Evolutionary conservation across 768 basidiomycete species (phyloP), one percentile per base, ranked within the genome.

Genomic region (Termitomyces sp.): DNA sequence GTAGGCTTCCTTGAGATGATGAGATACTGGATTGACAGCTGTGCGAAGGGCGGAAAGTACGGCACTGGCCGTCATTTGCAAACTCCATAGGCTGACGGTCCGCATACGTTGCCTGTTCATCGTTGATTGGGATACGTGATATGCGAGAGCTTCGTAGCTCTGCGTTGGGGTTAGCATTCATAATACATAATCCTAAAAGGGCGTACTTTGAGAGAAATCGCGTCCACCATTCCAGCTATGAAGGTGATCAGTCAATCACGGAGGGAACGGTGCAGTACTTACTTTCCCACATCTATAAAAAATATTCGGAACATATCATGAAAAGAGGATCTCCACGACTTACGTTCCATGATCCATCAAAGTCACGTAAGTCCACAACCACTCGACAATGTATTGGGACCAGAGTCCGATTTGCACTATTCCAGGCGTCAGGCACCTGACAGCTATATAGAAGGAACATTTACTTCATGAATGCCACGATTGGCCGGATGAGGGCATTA

Each of bases 401-500:
- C 64, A 99, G 73, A 1, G 97, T 99, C 59, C 89, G 85, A 68
- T 98, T 96, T 4, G 90, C 88, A 70, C 96, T 98, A 62, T 3
- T 55, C 30, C 43, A 69, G 16, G 43, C 62, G 45, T 53, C 56
- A 49, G 51, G 30, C 10, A 30, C 22, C 16, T 33, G 9, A 30
- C 36, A 20, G 20, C 57, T 44, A 53, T 38, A 40, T 43, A 56
- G 38, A 52, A 30, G 43, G 8, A 24, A 59, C 12, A 77, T 87
- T 59, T 65, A 95, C 94, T 97, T 97, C 86, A 98, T 95, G 69
- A 99, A 99, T 1, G 94, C 96, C 16, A 98, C 97, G 61, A 99
- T 98, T 4, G 97, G 95, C 64, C 97, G 72, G 48, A 97, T 88
- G 26, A 98, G 75, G 22, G 97, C 97, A 66, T 87, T 91, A 66